These are phyloP conservation scores for Cutaneotrichosporon sp. DNA, from an alignment of 1,284 basidiomycete genomes.

Conservation along the genomic window DNA sequence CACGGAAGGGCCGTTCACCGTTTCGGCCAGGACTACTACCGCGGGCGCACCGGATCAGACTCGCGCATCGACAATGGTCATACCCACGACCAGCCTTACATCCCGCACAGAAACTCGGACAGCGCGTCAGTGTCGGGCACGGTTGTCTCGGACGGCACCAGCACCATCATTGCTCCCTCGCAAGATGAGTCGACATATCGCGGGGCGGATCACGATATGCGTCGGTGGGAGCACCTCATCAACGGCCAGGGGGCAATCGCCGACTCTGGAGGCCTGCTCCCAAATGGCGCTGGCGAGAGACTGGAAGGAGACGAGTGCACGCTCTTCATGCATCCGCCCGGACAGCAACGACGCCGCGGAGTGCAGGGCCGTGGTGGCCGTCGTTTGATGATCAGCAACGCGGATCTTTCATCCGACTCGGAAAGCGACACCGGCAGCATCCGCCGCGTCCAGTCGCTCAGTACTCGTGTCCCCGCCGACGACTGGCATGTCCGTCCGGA, in stretches of 20 bases:
- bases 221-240: conserved; percentile 41
- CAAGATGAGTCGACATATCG: conserved; percentile 36
- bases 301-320: conserved; percentile 45
- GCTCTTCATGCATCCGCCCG: conserved; percentile 29
- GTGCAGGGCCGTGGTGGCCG: neutral
- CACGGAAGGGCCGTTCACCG: no score
- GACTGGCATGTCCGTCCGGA: conserved; percentile 65
- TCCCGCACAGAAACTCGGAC: neutral
- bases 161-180: conserved; percentile 28
- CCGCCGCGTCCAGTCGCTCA: neutral
- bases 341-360: neutral
- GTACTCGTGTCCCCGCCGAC: neutral
- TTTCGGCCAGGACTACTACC: no score
- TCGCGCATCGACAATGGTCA: conserved; percentile 11
- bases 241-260: conserved; percentile 4
- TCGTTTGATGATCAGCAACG: neutral
- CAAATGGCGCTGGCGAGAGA: neutral
- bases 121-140: conserved; percentile 5
- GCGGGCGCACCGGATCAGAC: conserved; percentile 31
- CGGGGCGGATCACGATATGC: conserved; percentile 41
- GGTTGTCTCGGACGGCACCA: conserved; percentile 36
- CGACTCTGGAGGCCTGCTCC: neutral
- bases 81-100: neutral
- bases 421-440: conserved; percentile 4
- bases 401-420: conserved; percentile 1